Evolutionary conservation across 2,329 filamentous ascomycete species (phyloP), one percentile per base, ranked within the genome.

Genomic region (Neonectria faginata): DNA sequence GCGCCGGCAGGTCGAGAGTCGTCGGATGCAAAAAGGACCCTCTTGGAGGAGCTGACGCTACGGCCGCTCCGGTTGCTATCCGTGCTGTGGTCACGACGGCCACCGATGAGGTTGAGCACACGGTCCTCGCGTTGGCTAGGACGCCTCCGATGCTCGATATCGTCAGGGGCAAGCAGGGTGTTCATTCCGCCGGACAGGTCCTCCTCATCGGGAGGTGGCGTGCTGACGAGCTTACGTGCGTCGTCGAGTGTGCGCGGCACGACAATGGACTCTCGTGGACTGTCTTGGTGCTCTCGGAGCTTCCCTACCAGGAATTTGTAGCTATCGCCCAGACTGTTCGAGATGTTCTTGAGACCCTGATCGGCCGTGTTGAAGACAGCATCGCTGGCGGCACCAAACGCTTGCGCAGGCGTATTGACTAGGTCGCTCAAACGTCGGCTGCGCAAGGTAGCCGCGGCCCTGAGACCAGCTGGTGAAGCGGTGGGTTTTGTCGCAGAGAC

Each of bases 231-330:
- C 76, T 94, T 95, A 51, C 94, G 87, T 16, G 95, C 96, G 74
- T 99, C 96, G 72, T 97, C 96, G 0, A 99, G 83, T 1, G 96
- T 99, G 73, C 93, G 95, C 1, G 96, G 96, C 0, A 97, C 85
- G 7, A 88, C 80, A 2, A 89, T 85, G 16, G 85, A 81, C 25
- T 80, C 77, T 29, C 76, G 74, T 9, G 78, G 74, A 12, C 75
- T 70, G 12, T 84, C 77, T 75, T 88, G 81, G 71, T 89, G 84
- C 77, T 97, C 94, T 66, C 92, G 93, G 20, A 97, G 84, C 70
- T 94, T 92, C 16, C 95, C 95, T 59, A 99, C 89, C 25, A 99
- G 82, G 76, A 98, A 97, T 65, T 94, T 96, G 80, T 97, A 97
- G 76, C 94, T 97, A 74, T 93, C 94, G 64, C 95, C 94, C 4